phyloP scores from a whole-genome alignment of 257 asterid species.

The Jacaranda copaia region DNA sequence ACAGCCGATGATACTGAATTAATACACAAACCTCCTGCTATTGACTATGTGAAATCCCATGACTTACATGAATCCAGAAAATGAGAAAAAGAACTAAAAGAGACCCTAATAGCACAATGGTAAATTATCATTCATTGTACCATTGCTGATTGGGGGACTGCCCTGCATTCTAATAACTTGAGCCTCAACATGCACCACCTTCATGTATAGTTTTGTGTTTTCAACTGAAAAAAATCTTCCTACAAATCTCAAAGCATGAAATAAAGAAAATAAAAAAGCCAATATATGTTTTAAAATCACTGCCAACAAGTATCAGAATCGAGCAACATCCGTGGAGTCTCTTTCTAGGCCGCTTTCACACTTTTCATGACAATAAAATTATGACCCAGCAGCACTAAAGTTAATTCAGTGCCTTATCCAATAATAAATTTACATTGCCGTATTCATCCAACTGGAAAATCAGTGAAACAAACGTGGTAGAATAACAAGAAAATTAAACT shows the following conservation, averaged over 20 bases:
- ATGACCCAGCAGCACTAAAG: not conserved
- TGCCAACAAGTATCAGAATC: not conserved
- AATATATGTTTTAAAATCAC: not conserved
- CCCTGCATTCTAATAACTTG: too few relatives aligned
- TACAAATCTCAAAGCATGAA: not conserved
- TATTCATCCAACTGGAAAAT: not conserved
- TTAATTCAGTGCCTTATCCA: not conserved
- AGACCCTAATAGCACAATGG: too few relatives aligned
- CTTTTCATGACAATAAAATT: not conserved
- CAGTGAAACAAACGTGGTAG: not conserved
- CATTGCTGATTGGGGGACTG: too few relatives aligned
- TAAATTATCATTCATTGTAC: too few relatives aligned
- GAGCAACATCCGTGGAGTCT: not conserved
- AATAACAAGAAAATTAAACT: not conserved
- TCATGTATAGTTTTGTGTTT: not conserved
- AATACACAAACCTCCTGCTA: too few relatives aligned
- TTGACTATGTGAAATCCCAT: too few relatives aligned
- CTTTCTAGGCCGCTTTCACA: conserved; percentile 22
- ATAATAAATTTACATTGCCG: not conserved
- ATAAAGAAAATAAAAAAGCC: not conserved
- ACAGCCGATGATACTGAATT: too few relatives aligned
- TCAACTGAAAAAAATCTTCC: not conserved
- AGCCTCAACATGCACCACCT: too few relatives aligned
- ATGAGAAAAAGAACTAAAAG: too few relatives aligned
- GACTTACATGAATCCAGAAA: too few relatives aligned